Percentiles rank a stretch among this genome's conserved stretches.
Evolutionary conservation across 306 rosid species (phyloP).

Genomic region (Medicago arabica): DNA sequence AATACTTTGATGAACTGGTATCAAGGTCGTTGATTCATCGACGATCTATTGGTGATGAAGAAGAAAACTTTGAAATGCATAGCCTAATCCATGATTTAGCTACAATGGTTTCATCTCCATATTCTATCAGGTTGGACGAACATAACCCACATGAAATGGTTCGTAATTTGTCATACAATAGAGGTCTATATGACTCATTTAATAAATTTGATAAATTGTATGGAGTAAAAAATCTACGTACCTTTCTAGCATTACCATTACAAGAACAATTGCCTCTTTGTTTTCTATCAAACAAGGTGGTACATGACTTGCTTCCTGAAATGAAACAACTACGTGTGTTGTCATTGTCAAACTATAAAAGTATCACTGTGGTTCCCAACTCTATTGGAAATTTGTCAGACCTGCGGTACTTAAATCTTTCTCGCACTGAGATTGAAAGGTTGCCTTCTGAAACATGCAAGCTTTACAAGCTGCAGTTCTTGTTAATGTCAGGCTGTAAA

Average conservation of each 20-base stretch:
- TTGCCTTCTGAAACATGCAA: conserved; percentile 4
- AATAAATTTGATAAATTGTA: background rate
- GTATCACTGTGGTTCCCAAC: background rate
- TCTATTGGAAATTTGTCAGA: conserved; percentile 33
- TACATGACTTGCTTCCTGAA: background rate
- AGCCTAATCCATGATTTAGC: conserved; percentile 1
- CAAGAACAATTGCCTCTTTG: background rate
- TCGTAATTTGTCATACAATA: background rate
- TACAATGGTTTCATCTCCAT: background rate
- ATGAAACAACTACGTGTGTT: conserved; percentile 29
- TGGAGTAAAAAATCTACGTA: background rate
- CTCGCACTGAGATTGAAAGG: background rate
- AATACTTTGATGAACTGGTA: background rate
- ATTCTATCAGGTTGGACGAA: background rate
- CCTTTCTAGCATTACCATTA: conserved; percentile 16
- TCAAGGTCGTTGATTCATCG: conserved; percentile 10
- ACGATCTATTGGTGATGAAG: background rate
- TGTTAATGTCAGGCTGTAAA: conserved; percentile 20
- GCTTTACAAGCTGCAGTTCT: conserved; percentile 39
- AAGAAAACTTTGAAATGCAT: background rate
- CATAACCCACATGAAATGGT: background rate
- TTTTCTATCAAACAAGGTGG: conserved; percentile 1
- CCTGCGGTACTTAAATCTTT: conserved; percentile 21
- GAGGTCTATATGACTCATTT: background rate
- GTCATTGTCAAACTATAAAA: background rate